A percentile compares a stretch with the other conserved stretches of the same genome.
Conservation (phyloP, 164 flowering plant species). For the Dillenia turbinata region DNA sequence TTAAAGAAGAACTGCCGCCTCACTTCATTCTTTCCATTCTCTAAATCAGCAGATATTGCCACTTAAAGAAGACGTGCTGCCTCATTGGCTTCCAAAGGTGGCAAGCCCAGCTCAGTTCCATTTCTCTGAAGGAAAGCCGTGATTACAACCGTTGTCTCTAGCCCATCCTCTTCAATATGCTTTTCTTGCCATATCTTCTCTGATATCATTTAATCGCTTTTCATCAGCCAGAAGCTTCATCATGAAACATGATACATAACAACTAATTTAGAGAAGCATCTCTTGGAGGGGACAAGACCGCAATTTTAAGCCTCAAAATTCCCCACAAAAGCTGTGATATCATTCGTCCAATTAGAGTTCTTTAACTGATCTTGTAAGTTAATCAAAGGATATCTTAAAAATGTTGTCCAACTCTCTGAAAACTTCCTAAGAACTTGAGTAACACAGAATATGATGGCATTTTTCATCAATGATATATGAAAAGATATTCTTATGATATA, state of each 20-base stretch:
- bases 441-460: too few species aligned
- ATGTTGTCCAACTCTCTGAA: neutral
- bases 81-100: conserved; percentile 47
- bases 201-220: conserved; percentile 29
- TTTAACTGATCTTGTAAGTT: too few species aligned
- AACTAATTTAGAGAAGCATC: too few species aligned
- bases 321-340: too few species aligned
- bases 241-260: too few species aligned
- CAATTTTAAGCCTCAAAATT: too few species aligned
- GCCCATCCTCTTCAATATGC: conserved; percentile 7
- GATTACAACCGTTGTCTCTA: conserved; percentile 19
- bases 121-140: conserved; percentile 42
- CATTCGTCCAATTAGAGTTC: too few species aligned
- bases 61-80: conserved; percentile 46
- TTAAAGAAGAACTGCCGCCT: conserved; percentile 25
- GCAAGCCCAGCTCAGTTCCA: conserved; percentile 43
- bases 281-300: too few species aligned
- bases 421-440: too few species aligned
- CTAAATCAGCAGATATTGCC: conserved; percentile 43
- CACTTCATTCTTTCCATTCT: conserved; percentile 8
- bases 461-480: too few species aligned
- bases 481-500: too few species aligned
- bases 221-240: conserved; percentile 60
- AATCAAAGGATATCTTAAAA: too few species aligned
- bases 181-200: conserved; percentile 28